Evolutionary conservation across 2,329 filamentous ascomycete species (phyloP).

Genomic region (Curvularia eragrostidis): DNA sequence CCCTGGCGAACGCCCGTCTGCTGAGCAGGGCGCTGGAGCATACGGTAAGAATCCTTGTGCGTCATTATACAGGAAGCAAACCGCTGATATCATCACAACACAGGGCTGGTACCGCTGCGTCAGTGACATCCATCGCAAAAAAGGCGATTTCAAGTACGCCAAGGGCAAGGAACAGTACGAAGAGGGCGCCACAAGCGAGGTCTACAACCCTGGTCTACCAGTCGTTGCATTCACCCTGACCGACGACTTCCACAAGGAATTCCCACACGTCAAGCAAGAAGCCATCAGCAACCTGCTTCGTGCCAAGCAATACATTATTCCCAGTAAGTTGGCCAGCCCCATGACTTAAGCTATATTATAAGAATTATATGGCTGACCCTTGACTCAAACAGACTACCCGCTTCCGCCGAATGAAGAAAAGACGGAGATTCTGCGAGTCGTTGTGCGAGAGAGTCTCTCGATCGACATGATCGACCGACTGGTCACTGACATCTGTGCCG

Average conservation of each 20-base stretch:
- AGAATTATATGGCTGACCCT: slow-evolving; percentile 19
- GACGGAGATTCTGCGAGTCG: slow-evolving; percentile 71
- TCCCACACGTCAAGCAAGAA: slow-evolving; percentile 69
- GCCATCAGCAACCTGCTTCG: slow-evolving; percentile 67
- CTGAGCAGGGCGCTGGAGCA: slow-evolving; percentile 69
- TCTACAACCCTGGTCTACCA: slow-evolving; percentile 70
- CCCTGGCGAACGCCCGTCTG: slow-evolving; percentile 68
- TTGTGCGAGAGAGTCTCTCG: slow-evolving; percentile 71
- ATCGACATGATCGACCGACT: slow-evolving; percentile 70
- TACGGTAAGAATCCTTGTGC: slow-evolving; percentile 45
- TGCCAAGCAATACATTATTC: slow-evolving; percentile 73
- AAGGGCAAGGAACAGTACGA: slow-evolving; percentile 54
- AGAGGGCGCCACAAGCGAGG: slow-evolving; percentile 59
- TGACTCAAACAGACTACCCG: slow-evolving; percentile 61
- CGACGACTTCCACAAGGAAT: slow-evolving; percentile 64
- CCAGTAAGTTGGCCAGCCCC: slow-evolving; percentile 54
- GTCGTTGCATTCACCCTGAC: slow-evolving; percentile 72
- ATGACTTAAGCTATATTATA: slow-evolving; percentile 3
- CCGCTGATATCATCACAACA: background rate
- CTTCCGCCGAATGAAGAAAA: slow-evolving; percentile 67
- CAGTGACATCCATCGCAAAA: slow-evolving; percentile 69
- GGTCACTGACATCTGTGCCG: slow-evolving; percentile 65
- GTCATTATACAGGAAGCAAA: background rate
- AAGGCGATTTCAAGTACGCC: slow-evolving; percentile 54
- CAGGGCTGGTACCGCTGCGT: slow-evolving; percentile 64